These are phyloP conservation scores for Melampsora allii-populina DNA, from an alignment of 1,284 basidiomycete species.

Conservation along the genomic window DNA sequence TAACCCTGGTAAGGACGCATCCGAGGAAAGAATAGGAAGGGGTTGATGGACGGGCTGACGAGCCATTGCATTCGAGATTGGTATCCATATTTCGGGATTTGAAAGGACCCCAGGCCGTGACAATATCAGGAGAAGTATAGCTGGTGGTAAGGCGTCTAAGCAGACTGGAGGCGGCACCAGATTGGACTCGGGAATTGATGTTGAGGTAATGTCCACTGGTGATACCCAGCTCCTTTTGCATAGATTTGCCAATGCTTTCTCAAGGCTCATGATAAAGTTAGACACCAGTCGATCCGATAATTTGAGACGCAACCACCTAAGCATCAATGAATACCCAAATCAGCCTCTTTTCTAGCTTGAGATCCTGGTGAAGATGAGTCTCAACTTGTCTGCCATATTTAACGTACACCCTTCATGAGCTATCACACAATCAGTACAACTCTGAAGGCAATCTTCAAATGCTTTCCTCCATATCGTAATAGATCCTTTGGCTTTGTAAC, in stretches of 20 bases:
- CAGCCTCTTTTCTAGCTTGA: background rate
- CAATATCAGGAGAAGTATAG: slow-evolving; percentile 4
- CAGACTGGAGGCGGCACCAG: background rate
- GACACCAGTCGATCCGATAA: background rate
- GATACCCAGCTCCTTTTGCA: background rate
- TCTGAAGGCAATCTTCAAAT: slow-evolving; percentile 25
- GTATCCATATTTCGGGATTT: slow-evolving; percentile 11
- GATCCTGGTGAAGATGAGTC: background rate
- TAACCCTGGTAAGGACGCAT: slow-evolving; percentile 26
- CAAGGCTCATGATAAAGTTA: slow-evolving; percentile 19
- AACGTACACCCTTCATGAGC: slow-evolving; percentile 17
- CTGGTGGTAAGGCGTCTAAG: background rate
- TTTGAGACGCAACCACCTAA: slow-evolving; percentile 21
- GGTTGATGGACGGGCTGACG: background rate
- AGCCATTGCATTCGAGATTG: slow-evolving; percentile 18
- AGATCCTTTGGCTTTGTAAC: slow-evolving; percentile 18
- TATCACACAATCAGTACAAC: slow-evolving; percentile 27
- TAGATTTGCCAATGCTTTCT: background rate
- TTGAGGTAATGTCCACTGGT: background rate
- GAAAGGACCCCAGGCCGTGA: slow-evolving; percentile 27
- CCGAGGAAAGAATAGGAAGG: background rate
- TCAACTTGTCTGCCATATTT: slow-evolving; percentile 19
- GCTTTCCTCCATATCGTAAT: slow-evolving; percentile 36
- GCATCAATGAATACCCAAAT: background rate
- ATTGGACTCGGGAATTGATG: background rate